phyloP scores from a whole-genome alignment of 257 asterid species.

The Echites panduratus region DNA sequence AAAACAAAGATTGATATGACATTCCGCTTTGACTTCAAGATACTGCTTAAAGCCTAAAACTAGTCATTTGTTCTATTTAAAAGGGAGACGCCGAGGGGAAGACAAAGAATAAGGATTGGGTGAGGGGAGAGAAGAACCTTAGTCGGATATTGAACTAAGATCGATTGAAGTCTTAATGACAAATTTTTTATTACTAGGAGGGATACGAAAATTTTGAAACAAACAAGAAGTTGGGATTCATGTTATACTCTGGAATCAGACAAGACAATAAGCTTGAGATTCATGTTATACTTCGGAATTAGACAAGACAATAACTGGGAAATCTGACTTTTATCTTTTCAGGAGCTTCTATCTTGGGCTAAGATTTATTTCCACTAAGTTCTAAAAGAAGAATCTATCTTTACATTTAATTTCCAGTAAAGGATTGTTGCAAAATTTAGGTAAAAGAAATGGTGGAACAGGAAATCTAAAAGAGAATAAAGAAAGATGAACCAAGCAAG shows the following conservation, averaged over 20 bases:
- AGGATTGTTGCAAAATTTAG: neutral
- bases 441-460: neutral
- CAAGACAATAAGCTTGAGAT: neutral
- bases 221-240: neutral
- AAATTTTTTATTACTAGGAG: too few relatives aligned
- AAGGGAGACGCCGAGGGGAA: neutral
- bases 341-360: neutral
- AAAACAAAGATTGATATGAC: neutral
- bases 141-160: too few relatives aligned
- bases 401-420: neutral
- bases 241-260: neutral
- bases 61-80: too few relatives aligned
- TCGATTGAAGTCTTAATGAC: too few relatives aligned
- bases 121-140: neutral
- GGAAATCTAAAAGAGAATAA: neutral
- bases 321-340: neutral
- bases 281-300: neutral
- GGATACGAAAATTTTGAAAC: neutral
- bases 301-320: neutral
- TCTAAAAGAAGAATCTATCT: neutral
- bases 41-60: neutral
- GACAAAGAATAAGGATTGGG: neutral
- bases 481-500: conserved; percentile 12
- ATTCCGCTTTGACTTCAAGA: neutral
- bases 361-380: neutral